Conservation (phyloP, 2,329 filamentous ascomycete species). For the Claviceps africana region DNA sequence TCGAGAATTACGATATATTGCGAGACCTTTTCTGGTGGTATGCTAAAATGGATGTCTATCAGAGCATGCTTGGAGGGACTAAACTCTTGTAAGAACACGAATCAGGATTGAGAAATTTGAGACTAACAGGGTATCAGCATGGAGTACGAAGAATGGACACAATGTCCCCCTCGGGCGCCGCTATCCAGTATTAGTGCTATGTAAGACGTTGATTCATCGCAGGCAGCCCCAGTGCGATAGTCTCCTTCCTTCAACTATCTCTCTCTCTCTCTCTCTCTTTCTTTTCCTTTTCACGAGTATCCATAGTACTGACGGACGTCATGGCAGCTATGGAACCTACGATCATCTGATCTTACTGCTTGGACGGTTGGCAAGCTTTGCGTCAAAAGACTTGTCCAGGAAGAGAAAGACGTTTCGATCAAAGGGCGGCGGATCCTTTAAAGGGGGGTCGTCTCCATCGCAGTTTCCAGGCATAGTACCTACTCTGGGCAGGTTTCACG, state of each 20-base stretch:
- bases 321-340: constrained; percentile 62
- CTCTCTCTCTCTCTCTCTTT: neutral
- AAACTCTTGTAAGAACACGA: constrained; percentile 51
- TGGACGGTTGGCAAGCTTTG: constrained; percentile 66
- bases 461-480: constrained; percentile 45
- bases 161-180: constrained; percentile 73
- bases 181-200: constrained; percentile 62
- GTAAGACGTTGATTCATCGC: constrained; percentile 27
- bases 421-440: constrained; percentile 13
- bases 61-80: constrained; percentile 78
- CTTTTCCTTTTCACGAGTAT: constrained; percentile 8
- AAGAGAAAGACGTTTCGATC: constrained; percentile 50
- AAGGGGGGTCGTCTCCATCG: constrained; percentile 20
- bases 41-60: constrained; percentile 83
- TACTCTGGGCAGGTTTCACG: constrained; percentile 31
- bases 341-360: constrained; percentile 78
- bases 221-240: neutral
- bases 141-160: constrained; percentile 68
- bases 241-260: neutral
- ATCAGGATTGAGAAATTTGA: neutral
- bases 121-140: constrained; percentile 38
- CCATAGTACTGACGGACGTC: neutral
- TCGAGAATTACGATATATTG: constrained; percentile 67
- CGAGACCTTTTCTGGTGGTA: constrained; percentile 95
- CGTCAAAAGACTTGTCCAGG: constrained; percentile 59